A percentile compares a stretch with the other conserved stretches of the same genome.
These are phyloP conservation scores for Coprinopsis sp. DNA, from an alignment of 768 basidiomycete genomes.

Conservation along the genomic window DNA sequence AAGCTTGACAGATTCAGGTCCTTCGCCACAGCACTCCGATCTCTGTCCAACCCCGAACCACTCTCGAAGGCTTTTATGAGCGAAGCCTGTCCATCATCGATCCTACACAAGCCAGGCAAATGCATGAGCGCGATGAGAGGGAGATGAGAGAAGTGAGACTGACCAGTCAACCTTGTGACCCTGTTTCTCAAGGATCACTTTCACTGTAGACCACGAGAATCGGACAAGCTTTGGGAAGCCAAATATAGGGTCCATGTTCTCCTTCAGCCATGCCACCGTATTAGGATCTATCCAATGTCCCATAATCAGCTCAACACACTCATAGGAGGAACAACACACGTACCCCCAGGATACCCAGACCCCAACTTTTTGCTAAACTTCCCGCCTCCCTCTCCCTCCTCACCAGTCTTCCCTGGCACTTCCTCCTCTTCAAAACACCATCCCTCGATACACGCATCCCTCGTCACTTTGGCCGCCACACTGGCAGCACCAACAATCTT, in stretches of 20 bases:
- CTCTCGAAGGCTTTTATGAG: slow-evolving; percentile 72
- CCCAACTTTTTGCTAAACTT: slow-evolving; percentile 46
- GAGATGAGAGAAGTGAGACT: slow-evolving; percentile 8
- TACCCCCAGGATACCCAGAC: slow-evolving; percentile 90
- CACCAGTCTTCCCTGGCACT: no score
- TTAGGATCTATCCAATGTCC: slow-evolving; percentile 66
- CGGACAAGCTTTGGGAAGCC: slow-evolving; percentile 88
- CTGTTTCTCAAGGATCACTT: slow-evolving; percentile 74
- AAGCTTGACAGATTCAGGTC: slow-evolving; percentile 74
- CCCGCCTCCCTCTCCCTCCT: slow-evolving; percentile 16
- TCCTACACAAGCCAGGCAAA: slow-evolving; percentile 42
- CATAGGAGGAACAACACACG: not conserved
- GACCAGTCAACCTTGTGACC: slow-evolving; percentile 83
- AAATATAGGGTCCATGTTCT: slow-evolving; percentile 79
- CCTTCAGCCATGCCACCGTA: slow-evolving; percentile 81
- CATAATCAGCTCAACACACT: not conserved
- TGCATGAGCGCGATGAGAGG: not conserved
- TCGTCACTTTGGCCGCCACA: slow-evolving; percentile 96
- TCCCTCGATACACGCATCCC: slow-evolving; percentile 82
- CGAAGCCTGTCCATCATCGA: slow-evolving; percentile 76
- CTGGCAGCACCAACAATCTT: slow-evolving; percentile 97
- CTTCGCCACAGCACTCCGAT: slow-evolving; percentile 62
- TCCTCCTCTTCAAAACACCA: slow-evolving; percentile 83
- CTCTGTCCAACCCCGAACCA: slow-evolving; percentile 70
- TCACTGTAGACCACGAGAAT: slow-evolving; percentile 95